Conservation (phyloP, 1,284 basidiomycete species). For the Trametes sp. region DNA sequence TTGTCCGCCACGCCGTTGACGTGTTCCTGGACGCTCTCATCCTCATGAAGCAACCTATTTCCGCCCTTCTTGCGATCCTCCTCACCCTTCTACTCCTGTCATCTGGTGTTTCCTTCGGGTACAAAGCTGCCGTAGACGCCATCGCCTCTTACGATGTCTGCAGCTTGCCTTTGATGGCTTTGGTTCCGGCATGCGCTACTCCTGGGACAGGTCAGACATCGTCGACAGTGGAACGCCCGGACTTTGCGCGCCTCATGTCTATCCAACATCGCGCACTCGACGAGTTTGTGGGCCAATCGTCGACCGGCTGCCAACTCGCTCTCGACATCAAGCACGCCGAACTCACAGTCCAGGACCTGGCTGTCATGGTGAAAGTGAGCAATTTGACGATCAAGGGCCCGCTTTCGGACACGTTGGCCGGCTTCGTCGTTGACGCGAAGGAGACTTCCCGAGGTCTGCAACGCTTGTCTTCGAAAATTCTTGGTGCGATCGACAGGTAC, state of each 20-base stretch:
- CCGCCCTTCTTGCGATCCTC: neutral
- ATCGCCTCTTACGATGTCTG: neutral
- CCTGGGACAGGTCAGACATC: neutral
- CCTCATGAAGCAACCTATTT: neutral
- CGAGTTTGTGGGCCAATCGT: neutral
- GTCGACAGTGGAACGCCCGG: neutral
- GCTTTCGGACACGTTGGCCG: neutral
- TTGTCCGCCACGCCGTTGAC: neutral
- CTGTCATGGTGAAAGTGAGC: conserved; percentile 6
- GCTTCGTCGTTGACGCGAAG: conserved; percentile 5
- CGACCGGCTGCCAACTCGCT: neutral
- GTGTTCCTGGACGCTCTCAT: neutral
- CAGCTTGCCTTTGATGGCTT: neutral
- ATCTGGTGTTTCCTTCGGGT: neutral
- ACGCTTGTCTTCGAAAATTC: conserved; percentile 6
- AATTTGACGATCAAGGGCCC: conserved; percentile 3
- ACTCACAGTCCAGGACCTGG: conserved; percentile 8
- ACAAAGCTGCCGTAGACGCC: neutral
- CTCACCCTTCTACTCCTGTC: neutral
- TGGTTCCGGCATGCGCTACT: neutral
- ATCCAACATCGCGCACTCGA: conserved; percentile 12
- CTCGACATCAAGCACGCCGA: conserved; percentile 12
- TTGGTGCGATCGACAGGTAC: conserved; percentile 10
- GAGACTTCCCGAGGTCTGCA: conserved; percentile 5
- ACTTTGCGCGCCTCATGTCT: conserved; percentile 3